phyloP scores from a whole-genome alignment of 371 early-diverging fungal genomes.

The Amoeboradix gromovi region DNA sequence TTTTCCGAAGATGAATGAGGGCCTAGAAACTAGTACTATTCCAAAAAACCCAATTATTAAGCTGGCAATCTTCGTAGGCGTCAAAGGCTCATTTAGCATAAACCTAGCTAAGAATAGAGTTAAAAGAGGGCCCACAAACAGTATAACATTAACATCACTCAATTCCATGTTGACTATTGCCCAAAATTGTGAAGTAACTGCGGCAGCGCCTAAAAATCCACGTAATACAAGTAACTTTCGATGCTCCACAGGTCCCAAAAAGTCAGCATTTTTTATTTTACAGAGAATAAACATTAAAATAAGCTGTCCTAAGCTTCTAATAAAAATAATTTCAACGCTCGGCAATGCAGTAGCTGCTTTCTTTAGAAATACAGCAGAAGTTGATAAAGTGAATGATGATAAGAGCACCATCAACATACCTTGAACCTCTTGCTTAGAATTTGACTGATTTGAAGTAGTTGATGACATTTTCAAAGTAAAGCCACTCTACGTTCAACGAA shows the following conservation, averaged over 20 bases:
- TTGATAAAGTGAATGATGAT: background rate
- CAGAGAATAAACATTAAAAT: background rate
- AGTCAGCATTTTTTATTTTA: background rate
- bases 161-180: background rate
- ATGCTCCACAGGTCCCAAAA: background rate
- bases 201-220: background rate
- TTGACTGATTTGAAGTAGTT: background rate
- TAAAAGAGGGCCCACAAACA: slow-evolving; percentile 43
- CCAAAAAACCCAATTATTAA: slow-evolving; percentile 26
- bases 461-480: background rate
- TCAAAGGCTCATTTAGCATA: slow-evolving; percentile 33
- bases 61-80: slow-evolving; percentile 21
- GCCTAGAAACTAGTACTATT: slow-evolving; percentile 31
- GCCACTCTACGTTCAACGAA: too few relatives aligned
- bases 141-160: slow-evolving; percentile 15
- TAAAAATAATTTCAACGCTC: background rate
- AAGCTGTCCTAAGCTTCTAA: background rate
- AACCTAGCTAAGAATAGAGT: slow-evolving; percentile 32
- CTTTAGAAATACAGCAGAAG: background rate
- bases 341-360: background rate
- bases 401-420: background rate
- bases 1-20: slow-evolving; percentile 21
- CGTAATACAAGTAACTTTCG: background rate
- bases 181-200: background rate
- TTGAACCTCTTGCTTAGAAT: background rate